These are phyloP conservation scores for Phaeosphaeria sp. DNA, from an alignment of 2,329 filamentous ascomycete genomes.

Conservation along the genomic window DNA sequence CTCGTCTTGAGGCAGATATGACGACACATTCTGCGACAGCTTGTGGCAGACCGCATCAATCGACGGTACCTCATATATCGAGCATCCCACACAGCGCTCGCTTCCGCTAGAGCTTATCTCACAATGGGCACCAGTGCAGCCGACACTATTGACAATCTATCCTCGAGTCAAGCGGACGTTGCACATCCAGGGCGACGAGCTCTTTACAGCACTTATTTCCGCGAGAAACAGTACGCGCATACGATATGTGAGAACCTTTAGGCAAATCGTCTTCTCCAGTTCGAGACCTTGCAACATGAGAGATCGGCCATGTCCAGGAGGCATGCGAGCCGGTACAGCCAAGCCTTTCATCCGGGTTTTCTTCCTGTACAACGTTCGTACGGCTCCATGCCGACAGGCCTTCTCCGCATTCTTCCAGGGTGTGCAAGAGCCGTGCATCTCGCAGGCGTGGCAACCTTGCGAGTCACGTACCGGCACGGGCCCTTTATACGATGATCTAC, in stretches of 20 bases:
- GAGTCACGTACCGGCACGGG: conserved; percentile 2
- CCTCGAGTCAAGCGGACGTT: conserved; percentile 15
- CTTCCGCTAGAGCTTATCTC: conserved; percentile 3
- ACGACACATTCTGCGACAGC: neutral
- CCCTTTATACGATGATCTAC: neutral
- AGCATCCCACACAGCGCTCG: neutral
- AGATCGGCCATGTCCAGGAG: conserved; percentile 5
- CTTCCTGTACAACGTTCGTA: conserved; percentile 4
- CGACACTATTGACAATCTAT: conserved; percentile 25
- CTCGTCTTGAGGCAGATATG: neutral
- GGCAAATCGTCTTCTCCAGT: conserved; percentile 6
- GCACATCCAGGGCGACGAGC: neutral
- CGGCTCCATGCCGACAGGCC: conserved; percentile 6
- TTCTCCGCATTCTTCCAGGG: conserved; percentile 26
- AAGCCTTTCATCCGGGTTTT: conserved; percentile 18
- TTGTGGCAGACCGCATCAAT: neutral
- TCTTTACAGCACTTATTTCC: neutral
- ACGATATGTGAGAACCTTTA: conserved; percentile 7
- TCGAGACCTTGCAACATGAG: conserved; percentile 4
- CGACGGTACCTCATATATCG: conserved; percentile 5
- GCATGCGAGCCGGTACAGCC: conserved; percentile 5
- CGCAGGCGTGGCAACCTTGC: conserved; percentile 5
- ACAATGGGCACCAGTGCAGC: conserved; percentile 30
- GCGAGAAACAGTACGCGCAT: neutral
- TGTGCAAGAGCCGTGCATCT: conserved; percentile 5